A percentile compares a stretch with the other conserved stretches of the same genome.
These are phyloP conservation scores for Prunus yedoensis DNA, from an alignment of 331 rosid species.

Conservation along the genomic window DNA sequence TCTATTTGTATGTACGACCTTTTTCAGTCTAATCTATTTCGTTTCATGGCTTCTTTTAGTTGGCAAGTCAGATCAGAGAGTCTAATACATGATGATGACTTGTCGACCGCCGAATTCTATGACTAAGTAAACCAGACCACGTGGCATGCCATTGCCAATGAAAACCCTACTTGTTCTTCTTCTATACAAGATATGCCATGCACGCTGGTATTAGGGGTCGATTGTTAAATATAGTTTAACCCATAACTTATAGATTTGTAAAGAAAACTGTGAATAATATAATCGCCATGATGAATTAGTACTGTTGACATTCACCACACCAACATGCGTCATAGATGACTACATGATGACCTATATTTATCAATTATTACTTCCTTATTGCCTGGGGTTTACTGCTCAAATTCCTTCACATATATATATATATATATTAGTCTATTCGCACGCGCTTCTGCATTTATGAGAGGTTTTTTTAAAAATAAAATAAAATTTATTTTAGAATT, in stretches of 20 bases:
- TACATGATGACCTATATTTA: not conserved
- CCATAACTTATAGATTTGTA: not conserved
- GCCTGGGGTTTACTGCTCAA: not conserved
- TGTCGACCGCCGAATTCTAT: constrained; percentile 10
- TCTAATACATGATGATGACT: no score
- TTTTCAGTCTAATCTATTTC: constrained; percentile 3
- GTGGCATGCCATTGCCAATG: constrained; percentile 7
- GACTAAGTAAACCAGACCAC: constrained; percentile 19
- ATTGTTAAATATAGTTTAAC: no score
- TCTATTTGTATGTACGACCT: not conserved
- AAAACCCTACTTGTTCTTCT: no score
- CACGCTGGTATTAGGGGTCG: no score
- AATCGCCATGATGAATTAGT: no score
- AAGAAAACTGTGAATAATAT: no score
- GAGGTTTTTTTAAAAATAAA: no score
- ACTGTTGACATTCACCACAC: not conserved
- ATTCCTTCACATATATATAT: not conserved
- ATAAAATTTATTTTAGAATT: no score
- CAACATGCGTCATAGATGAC: constrained; percentile 9
- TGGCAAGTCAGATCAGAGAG: constrained; percentile 20
- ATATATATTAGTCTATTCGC: no score
- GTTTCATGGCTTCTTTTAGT: constrained; percentile 8
- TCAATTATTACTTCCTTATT: not conserved
- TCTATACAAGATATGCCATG: no score
- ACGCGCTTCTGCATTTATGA: rapidly evolving